These are phyloP conservation scores for Phytopythium delawarense DNA, from an alignment of 352 stramenopile species.

Conservation along the genomic window DNA sequence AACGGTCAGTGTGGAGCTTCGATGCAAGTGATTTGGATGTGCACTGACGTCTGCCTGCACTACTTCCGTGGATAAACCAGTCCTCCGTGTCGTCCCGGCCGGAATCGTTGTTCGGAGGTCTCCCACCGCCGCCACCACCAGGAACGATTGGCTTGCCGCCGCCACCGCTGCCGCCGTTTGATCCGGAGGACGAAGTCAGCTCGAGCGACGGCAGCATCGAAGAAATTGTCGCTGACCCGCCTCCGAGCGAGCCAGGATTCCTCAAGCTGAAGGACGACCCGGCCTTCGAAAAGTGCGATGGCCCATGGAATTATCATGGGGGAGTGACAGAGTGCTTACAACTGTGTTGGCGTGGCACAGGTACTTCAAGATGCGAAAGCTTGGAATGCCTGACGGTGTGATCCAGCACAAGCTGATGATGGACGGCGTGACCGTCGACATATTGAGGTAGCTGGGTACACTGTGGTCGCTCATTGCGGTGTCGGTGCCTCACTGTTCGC, in stretches of 20 bases:
- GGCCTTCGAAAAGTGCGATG: constrained; percentile 58
- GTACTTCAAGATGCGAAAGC: constrained; percentile 85
- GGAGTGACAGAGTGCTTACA: neutral
- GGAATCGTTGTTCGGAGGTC: constrained; percentile 50
- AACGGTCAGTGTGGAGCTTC: constrained; percentile 30
- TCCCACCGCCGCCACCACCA: constrained; percentile 37
- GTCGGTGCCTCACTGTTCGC: constrained; percentile 3
- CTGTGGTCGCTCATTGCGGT: neutral
- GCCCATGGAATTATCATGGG: neutral
- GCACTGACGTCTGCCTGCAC: neutral
- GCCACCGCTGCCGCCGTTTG: constrained; percentile 25
- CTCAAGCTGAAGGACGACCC: constrained; percentile 84
- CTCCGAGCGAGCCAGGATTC: constrained; percentile 21
- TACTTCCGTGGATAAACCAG: constrained; percentile 7
- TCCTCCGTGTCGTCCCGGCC: constrained; percentile 37
- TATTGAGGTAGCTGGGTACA: constrained; percentile 50
- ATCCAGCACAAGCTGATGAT: constrained; percentile 83
- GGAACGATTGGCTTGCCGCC: constrained; percentile 12
- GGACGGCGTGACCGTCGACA: constrained; percentile 67
- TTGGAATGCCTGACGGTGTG: constrained; percentile 70
- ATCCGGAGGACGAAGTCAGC: constrained; percentile 41
- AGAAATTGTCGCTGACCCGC: constrained; percentile 28
- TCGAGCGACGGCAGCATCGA: constrained; percentile 61
- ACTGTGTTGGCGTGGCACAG: constrained; percentile 19
- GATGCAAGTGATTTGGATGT: neutral